These are phyloP conservation scores for Xylariaceae sp. DNA, from an alignment of 2,329 filamentous ascomycete species.

Conservation along the genomic window DNA sequence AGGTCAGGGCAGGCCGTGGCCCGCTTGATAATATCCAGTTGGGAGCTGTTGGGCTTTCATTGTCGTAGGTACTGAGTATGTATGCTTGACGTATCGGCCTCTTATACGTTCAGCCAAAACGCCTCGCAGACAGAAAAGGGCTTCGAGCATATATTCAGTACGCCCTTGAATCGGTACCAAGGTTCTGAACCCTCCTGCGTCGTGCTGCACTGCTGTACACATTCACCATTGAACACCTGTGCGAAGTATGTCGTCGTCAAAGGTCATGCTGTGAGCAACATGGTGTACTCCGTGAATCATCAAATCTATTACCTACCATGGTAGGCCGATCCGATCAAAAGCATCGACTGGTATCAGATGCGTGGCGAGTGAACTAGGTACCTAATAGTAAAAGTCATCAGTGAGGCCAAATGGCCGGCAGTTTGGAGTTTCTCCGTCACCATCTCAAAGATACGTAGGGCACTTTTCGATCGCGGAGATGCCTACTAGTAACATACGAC, in stretches of 20 bases:
- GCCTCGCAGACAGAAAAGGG: neutral
- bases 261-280: neutral
- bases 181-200: neutral
- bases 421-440: too few species aligned
- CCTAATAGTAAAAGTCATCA: too few species aligned
- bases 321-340: neutral
- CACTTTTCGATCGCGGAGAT: too few species aligned
- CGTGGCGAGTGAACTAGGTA: too few species aligned
- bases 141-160: neutral
- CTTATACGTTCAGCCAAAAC: constrained; percentile 8
- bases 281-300: neutral
- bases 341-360: neutral
- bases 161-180: neutral
- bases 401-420: too few species aligned
- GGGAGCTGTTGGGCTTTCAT: constrained; percentile 7
- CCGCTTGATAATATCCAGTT: constrained; percentile 7
- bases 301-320: too few species aligned
- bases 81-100: constrained; percentile 7
- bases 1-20: constrained; percentile 13
- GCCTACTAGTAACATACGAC: too few species aligned
- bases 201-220: neutral
- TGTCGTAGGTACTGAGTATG: neutral
- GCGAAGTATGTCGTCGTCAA: neutral
- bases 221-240: neutral
- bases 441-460: too few species aligned